Percentiles rank a stretch among this genome's conserved stretches.
Evolutionary conservation across 257 asterid genomes (phyloP).

Genomic region (Nicotiana knightiana): DNA sequence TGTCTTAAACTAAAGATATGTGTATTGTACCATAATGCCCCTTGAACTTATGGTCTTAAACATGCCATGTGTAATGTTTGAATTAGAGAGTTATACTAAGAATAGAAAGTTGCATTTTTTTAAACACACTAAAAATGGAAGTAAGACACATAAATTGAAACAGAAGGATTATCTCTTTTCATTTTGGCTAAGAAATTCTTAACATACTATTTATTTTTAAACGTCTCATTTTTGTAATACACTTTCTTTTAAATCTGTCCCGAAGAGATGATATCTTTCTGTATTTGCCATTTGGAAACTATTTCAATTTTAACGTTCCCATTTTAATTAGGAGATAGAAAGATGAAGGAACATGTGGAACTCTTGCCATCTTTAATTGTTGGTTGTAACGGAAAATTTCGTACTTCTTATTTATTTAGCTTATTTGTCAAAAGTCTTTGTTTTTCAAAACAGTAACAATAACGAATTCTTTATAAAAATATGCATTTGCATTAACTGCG

Average conservation of each 20-base stretch:
- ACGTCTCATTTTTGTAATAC: not conserved
- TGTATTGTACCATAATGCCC: no score
- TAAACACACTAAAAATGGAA: no score
- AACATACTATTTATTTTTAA: not conserved
- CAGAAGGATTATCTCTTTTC: not conserved
- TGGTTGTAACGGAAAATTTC: not conserved
- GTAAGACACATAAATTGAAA: no score
- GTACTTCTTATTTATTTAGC: not conserved
- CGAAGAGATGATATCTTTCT: not conserved
- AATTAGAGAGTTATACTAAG: no score
- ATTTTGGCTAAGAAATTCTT: not conserved
- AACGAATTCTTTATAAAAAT: not conserved
- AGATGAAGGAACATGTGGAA: not conserved
- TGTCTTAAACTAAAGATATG: no score
- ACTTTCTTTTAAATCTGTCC: not conserved
- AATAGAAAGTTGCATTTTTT: no score
- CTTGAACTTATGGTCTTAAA: no score
- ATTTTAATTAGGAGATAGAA: not conserved
- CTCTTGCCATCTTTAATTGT: not conserved
- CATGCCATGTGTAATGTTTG: no score
- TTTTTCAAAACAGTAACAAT: not conserved
- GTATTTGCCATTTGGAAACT: not conserved
- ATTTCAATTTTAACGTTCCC: not conserved
- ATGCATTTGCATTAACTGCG: not conserved
- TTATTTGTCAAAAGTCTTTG: not conserved